Conservation (phyloP, 2,329 filamentous ascomycete genomes). For the Teratosphaeria viscida region DNA sequence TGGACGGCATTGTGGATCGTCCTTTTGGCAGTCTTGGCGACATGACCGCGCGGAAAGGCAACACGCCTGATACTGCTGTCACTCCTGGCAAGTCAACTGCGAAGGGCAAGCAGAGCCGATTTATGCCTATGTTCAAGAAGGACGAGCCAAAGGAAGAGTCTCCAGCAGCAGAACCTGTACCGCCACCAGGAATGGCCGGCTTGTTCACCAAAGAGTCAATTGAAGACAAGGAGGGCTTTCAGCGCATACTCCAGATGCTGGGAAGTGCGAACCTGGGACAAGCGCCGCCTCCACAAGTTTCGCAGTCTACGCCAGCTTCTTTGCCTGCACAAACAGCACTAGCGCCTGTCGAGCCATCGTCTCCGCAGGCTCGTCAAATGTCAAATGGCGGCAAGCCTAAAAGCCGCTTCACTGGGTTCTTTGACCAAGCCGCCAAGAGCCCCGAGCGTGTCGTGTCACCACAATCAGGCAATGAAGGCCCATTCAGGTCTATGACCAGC, state of each 20-base stretch:
- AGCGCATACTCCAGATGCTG: constrained; percentile 13
- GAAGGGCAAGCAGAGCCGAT: constrained; percentile 68
- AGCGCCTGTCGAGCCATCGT: constrained; percentile 12
- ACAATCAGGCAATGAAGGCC: constrained; percentile 7
- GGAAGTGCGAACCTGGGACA: constrained; percentile 3
- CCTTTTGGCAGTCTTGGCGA: constrained; percentile 58
- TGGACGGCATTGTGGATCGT: constrained; percentile 62
- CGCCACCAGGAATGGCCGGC: constrained; percentile 14
- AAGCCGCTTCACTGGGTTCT: constrained; percentile 24
- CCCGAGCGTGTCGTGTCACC: constrained; percentile 21
- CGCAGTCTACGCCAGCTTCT: constrained; percentile 4
- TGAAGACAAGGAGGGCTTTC: constrained; percentile 74
- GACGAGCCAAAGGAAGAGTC: constrained; percentile 11
- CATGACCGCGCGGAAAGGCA: constrained; percentile 34
- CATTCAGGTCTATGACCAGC: background rate
- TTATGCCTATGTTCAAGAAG: constrained; percentile 61
- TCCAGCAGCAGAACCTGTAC: constrained; percentile 6
- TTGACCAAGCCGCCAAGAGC: constrained; percentile 20
- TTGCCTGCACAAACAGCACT: background rate
- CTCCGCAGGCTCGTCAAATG: constrained; percentile 14
- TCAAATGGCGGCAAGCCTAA: constrained; percentile 18
- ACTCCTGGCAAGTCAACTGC: constrained; percentile 26
- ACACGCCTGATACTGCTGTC: constrained; percentile 23
- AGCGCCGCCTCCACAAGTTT: background rate
- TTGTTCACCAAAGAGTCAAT: constrained; percentile 35